Conservation (phyloP, 805 yeast species). For the Yamadazyma tumulicola region DNA sequence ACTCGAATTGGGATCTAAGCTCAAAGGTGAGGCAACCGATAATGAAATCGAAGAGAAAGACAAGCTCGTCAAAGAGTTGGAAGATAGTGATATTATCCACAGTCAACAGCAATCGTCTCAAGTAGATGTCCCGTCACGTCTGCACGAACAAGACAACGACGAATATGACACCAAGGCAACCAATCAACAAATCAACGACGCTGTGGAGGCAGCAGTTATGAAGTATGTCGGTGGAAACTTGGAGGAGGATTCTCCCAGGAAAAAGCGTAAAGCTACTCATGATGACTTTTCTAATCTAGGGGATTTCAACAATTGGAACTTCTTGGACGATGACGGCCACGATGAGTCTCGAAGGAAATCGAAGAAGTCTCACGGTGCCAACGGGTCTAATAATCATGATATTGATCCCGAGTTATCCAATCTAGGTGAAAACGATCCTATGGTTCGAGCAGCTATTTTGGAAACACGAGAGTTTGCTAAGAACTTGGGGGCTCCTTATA, state of each 20-base stretch:
- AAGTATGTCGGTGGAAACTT: slow-evolving; percentile 65
- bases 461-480: slow-evolving; percentile 64
- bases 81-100: neutral
- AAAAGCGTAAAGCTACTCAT: slow-evolving; percentile 17
- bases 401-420: slow-evolving; percentile 40
- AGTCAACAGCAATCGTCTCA: neutral
- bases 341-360: slow-evolving; percentile 10
- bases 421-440: slow-evolving; percentile 53
- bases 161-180: slow-evolving; percentile 23
- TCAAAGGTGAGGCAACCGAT: slow-evolving; percentile 13
- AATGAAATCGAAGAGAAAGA: slow-evolving; percentile 6
- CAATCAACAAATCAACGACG: slow-evolving; percentile 42
- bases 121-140: too few relatives aligned
- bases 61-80: neutral
- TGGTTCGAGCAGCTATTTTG: slow-evolving; percentile 67
- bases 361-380: neutral
- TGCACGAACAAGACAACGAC: neutral
- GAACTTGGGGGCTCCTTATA: slow-evolving; percentile 15
- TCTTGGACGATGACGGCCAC: slow-evolving; percentile 34
- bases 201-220: slow-evolving; percentile 79
- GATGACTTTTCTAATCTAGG: slow-evolving; percentile 43
- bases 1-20: slow-evolving; percentile 36
- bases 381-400: slow-evolving; percentile 12
- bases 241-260: slow-evolving; percentile 20
- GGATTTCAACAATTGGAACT: slow-evolving; percentile 55